phyloP scores from a whole-genome alignment of 2,329 filamentous ascomycete genomes.

The Fusarium algeriense region DNA sequence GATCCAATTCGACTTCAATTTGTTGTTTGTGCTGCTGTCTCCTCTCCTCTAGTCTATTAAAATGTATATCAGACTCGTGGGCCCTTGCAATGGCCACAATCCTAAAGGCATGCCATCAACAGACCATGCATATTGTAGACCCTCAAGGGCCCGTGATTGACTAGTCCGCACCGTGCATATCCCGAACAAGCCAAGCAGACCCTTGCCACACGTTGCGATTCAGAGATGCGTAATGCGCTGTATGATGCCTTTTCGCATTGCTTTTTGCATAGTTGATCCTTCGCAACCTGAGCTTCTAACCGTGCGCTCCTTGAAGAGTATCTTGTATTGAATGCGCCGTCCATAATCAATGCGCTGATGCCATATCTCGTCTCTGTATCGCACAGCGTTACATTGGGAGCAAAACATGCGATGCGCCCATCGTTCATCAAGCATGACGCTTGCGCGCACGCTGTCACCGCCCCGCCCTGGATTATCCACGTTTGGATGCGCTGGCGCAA shows the following conservation, averaged over 20 bases:
- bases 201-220: conserved; percentile 44
- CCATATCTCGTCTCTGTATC: conserved; percentile 14
- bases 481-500: conserved; percentile 47
- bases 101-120: conserved; percentile 34
- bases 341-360: conserved; percentile 31
- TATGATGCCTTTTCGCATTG: conserved; percentile 1
- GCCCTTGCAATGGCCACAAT: conserved; percentile 40
- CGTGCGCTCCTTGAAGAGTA: background rate
- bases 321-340: conserved; percentile 14
- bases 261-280: background rate
- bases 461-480: conserved; percentile 44
- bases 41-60: conserved; percentile 10
- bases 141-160: conserved; percentile 33
- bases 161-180: conserved; percentile 39
- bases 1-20: conserved; percentile 2
- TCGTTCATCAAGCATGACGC: conserved; percentile 47
- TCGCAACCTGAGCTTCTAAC: background rate
- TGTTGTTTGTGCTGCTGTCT: conserved; percentile 12
- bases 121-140: conserved; percentile 37
- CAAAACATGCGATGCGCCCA: conserved; percentile 46
- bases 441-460: conserved; percentile 49
- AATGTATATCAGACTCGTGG: conserved; percentile 16
- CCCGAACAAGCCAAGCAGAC: conserved; percentile 33
- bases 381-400: conserved; percentile 40
- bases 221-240: conserved; percentile 39